Percentiles rank a stretch among this genome's conserved stretches.
Conservation (phyloP, 1,284 basidiomycete species). For the Macrocystidia cucumis region DNA sequence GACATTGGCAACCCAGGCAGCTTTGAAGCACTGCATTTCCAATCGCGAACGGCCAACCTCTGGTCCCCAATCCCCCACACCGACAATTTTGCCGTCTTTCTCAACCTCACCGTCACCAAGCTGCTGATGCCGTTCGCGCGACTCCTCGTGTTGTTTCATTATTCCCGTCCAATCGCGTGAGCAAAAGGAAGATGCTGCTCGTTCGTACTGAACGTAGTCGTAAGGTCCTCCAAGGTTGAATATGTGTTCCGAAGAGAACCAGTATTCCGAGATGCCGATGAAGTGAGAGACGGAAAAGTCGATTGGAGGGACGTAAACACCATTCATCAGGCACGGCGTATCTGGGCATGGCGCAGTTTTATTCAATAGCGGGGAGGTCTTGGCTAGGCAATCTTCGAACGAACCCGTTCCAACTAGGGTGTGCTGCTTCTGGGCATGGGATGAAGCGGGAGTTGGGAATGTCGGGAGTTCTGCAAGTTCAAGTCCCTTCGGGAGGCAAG, state of each 20-base stretch:
- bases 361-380: slow-evolving; percentile 78
- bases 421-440: slow-evolving; percentile 43
- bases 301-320: slow-evolving; percentile 88
- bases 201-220: slow-evolving; percentile 94
- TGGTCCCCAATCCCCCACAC: slow-evolving; percentile 61
- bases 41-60: slow-evolving; percentile 78
- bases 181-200: slow-evolving; percentile 86
- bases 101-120: slow-evolving; percentile 58
- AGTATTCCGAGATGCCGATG: slow-evolving; percentile 98
- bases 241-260: slow-evolving; percentile 97
- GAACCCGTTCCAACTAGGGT: slow-evolving; percentile 85
- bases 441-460: slow-evolving; percentile 28
- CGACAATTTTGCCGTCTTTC: slow-evolving; percentile 49
- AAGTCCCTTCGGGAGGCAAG: slow-evolving; percentile 84
- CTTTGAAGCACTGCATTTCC: slow-evolving; percentile 99
- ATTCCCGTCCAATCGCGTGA: slow-evolving; percentile 75
- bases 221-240: slow-evolving; percentile 93
- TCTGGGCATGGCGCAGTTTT: slow-evolving; percentile 81
- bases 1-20: slow-evolving; percentile 96
- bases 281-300: slow-evolving; percentile 90
- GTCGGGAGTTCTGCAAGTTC: slow-evolving; percentile 45
- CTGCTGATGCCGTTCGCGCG: slow-evolving; percentile 34
- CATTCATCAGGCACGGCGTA: slow-evolving; percentile 92
- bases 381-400: slow-evolving; percentile 77
- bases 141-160: slow-evolving; percentile 57